A percentile compares a stretch with the other conserved stretches of the same genome.
Evolutionary conservation across 208 protist genomes (phyloP).

Genomic region (Leishmania turanica): DNA sequence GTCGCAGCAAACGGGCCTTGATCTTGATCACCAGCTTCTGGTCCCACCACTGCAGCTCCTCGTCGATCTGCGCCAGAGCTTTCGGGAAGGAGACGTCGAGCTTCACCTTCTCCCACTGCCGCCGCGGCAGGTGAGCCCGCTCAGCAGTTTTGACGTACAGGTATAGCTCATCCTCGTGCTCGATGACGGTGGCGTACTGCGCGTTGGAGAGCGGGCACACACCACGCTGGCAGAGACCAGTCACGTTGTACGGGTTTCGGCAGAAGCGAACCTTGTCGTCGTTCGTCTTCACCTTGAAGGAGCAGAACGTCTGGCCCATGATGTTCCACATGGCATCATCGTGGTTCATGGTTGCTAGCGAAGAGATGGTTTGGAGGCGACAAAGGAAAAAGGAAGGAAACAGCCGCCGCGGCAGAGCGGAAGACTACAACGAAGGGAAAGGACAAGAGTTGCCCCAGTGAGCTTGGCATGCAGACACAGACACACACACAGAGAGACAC

Average conservation of each 20-base stretch:
- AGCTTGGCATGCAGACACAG: not conserved
- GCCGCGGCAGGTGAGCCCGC: constrained; percentile 96
- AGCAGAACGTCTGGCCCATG: constrained; percentile 93
- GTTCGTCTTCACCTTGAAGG: constrained; percentile 92
- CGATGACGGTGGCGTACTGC: constrained; percentile 98
- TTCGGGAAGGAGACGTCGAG: constrained; percentile 96
- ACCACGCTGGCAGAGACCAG: constrained; percentile 96
- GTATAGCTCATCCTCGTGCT: constrained; percentile 97
- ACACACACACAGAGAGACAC: not conserved
- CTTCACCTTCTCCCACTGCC: constrained; percentile 98
- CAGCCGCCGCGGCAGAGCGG: not conserved
- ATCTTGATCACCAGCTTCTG: constrained; percentile 95
- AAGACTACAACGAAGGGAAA: not conserved
- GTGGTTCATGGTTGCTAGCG: constrained; percentile 82
- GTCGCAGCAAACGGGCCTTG: constrained; percentile 98
- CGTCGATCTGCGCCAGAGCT: constrained; percentile 96
- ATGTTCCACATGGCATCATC: constrained; percentile 94
- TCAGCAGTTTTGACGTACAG: constrained; percentile 99
- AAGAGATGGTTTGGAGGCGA: not conserved
- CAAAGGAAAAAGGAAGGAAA: not conserved
- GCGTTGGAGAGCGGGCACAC: constrained; percentile 99
- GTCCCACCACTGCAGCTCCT: constrained; percentile 97
- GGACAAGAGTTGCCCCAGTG: not conserved
- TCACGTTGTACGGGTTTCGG: constrained; percentile 98
- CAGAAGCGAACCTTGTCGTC: constrained; percentile 98